Evolutionary conservation across 2,329 filamentous ascomycete genomes (phyloP).

Genomic region (Xylariaceae sp.): DNA sequence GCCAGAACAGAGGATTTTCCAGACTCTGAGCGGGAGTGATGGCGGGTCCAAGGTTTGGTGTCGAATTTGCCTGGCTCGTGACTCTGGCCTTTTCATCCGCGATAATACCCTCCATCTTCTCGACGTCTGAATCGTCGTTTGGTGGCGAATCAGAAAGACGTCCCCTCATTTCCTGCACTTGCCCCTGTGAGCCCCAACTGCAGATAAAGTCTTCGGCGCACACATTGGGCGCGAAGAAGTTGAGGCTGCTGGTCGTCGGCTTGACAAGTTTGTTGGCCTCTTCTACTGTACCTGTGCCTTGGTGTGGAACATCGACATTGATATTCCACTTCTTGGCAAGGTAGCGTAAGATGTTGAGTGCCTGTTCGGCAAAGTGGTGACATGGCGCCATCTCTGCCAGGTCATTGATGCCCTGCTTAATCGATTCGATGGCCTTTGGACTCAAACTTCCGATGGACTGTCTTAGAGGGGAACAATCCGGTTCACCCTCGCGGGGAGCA

Average conservation of each 20-base stretch:
- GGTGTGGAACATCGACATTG: constrained; percentile 41
- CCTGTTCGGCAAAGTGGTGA: constrained; percentile 58
- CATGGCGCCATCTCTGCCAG: constrained; percentile 59
- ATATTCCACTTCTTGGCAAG: constrained; percentile 58
- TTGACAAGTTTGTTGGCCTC: constrained; percentile 39
- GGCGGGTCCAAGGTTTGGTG: background rate
- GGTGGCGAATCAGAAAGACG: constrained; percentile 9
- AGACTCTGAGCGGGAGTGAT: constrained; percentile 32
- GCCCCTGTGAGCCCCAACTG: constrained; percentile 36
- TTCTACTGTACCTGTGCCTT: constrained; percentile 32
- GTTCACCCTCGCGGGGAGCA: too few species aligned
- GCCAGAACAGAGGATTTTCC: constrained; percentile 57
- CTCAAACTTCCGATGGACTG: constrained; percentile 28
- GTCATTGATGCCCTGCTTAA: constrained; percentile 53
- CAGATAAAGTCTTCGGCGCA: constrained; percentile 45
- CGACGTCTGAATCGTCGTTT: constrained; percentile 9
- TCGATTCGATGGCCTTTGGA: constrained; percentile 39
- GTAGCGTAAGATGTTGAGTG: constrained; percentile 55
- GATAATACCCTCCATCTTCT: constrained; percentile 24
- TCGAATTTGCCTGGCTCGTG: background rate
- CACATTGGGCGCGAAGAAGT: constrained; percentile 54
- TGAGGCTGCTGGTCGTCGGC: constrained; percentile 49
- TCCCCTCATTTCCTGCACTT: constrained; percentile 4
- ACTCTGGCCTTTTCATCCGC: constrained; percentile 2
- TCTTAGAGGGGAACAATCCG: too few species aligned